These are phyloP conservation scores for Lagerstroemia speciosa DNA, from an alignment of 345 rosid species.

Conservation along the genomic window DNA sequence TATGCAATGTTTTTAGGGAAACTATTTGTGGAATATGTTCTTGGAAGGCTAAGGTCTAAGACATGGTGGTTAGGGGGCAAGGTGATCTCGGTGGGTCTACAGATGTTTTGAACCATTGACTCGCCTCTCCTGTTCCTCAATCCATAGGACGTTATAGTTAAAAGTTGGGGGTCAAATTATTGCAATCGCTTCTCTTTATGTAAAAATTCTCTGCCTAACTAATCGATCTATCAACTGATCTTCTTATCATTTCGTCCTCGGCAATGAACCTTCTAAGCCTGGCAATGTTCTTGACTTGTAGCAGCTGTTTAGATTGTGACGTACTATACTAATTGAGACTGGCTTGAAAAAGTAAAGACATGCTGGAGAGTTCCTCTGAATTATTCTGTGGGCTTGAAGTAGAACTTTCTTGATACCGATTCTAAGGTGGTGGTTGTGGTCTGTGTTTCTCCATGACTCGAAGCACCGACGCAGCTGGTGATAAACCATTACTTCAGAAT, in stretches of 20 bases:
- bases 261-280: too few relatives aligned
- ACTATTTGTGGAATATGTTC: not conserved
- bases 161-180: not conserved
- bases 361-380: too few relatives aligned
- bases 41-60: too few relatives aligned
- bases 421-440: too few relatives aligned
- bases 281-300: not conserved
- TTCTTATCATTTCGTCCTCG: not conserved
- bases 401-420: too few relatives aligned
- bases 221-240: not conserved
- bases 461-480: too few relatives aligned
- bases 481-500: too few relatives aligned
- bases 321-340: too few relatives aligned
- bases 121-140: not conserved
- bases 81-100: constrained; percentile 5
- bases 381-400: too few relatives aligned
- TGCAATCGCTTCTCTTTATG: not conserved
- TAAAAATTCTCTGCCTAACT: not conserved
- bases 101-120: constrained; percentile 8
- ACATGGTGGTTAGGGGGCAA: not conserved
- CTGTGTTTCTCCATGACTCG: too few relatives aligned
- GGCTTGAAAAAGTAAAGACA: too few relatives aligned
- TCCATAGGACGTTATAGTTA: not conserved
- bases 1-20: not conserved
- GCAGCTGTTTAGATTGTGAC: too few relatives aligned